A percentile compares a stretch with the other conserved stretches of the same genome.
Conservation (phyloP, 495 filamentous ascomycete species). For the Trichoderma parareesei region DNA sequence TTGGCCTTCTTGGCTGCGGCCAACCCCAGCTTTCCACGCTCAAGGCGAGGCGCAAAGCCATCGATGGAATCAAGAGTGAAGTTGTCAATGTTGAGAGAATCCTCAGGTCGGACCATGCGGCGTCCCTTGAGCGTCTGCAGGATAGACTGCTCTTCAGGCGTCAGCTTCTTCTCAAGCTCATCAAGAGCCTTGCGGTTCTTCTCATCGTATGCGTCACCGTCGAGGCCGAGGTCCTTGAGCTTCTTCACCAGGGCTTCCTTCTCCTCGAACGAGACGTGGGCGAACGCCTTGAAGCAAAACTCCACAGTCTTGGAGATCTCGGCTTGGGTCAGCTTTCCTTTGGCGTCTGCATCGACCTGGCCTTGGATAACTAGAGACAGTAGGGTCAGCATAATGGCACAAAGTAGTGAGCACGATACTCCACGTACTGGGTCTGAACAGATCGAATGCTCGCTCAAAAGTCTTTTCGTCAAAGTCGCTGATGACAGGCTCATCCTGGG, state of each 20-base stretch:
- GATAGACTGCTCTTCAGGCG: slow-evolving; percentile 26
- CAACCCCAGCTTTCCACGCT: slow-evolving; percentile 23
- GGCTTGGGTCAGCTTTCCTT: slow-evolving; percentile 25
- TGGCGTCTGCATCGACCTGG: slow-evolving; percentile 22
- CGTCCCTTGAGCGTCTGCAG: slow-evolving; percentile 24
- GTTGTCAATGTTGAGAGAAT: slow-evolving; percentile 26
- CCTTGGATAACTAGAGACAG: slow-evolving; percentile 30
- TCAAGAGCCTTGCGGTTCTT: slow-evolving; percentile 12
- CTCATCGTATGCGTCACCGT: slow-evolving; percentile 13
- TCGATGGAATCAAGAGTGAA: slow-evolving; percentile 30
- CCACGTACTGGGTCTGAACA: slow-evolving; percentile 29
- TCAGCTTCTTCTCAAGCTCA: slow-evolving; percentile 16
- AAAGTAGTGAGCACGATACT: neutral
- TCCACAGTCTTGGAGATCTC: slow-evolving; percentile 31
- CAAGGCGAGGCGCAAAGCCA: slow-evolving; percentile 23
- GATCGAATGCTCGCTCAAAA: slow-evolving; percentile 38
- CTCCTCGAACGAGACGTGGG: slow-evolving; percentile 16
- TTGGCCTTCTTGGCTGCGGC: too few relatives aligned
- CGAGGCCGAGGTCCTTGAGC: neutral
- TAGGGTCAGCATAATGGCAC: neutral
- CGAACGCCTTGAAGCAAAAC: slow-evolving; percentile 30
- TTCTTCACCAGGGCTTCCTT: neutral
- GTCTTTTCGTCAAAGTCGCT: slow-evolving; percentile 33
- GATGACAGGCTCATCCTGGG: slow-evolving; percentile 25
- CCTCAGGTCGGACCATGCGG: slow-evolving; percentile 21